Evolutionary conservation across 306 rosid genomes (phyloP).

Genomic region (Pueraria montana): DNA sequence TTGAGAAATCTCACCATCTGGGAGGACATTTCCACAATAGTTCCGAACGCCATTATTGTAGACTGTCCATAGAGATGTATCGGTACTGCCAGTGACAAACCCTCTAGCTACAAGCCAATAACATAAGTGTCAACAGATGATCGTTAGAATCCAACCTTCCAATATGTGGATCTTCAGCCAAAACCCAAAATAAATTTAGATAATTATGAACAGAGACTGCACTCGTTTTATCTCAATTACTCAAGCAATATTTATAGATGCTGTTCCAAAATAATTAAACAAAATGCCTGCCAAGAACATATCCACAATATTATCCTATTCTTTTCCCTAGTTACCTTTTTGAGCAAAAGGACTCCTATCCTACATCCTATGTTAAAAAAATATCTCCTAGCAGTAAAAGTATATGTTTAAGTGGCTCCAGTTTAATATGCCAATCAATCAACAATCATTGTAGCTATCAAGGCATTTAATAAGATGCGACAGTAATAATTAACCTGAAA

Average conservation of each 20-base stretch:
- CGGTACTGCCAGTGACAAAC: constrained; percentile 97
- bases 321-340: neutral
- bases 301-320: constrained; percentile 4
- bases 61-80: constrained; percentile 95
- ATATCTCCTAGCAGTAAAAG: neutral
- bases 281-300: neutral
- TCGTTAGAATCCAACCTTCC: constrained; percentile 30
- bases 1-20: constrained; percentile 68
- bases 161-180: neutral
- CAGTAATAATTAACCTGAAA: constrained; percentile 7
- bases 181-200: constrained; percentile 10
- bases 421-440: constrained; percentile 39
- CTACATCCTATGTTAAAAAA: constrained; percentile 12
- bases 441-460: constrained; percentile 6
- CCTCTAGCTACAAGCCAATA: constrained; percentile 78
- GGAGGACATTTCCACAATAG: constrained; percentile 88
- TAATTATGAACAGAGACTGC: constrained; percentile 5
- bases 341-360: neutral
- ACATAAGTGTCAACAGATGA: constrained; percentile 32
- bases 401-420: neutral
- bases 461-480: neutral
- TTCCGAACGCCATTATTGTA: constrained; percentile 80
- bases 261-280: constrained; percentile 26
- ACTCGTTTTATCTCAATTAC: neutral
- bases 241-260: neutral